A percentile compares a stretch with the other conserved stretches of the same genome.
These are phyloP conservation scores for Aspergillus quadrilineatus DNA, from an alignment of 2,329 filamentous ascomycete genomes.

Conservation along the genomic window DNA sequence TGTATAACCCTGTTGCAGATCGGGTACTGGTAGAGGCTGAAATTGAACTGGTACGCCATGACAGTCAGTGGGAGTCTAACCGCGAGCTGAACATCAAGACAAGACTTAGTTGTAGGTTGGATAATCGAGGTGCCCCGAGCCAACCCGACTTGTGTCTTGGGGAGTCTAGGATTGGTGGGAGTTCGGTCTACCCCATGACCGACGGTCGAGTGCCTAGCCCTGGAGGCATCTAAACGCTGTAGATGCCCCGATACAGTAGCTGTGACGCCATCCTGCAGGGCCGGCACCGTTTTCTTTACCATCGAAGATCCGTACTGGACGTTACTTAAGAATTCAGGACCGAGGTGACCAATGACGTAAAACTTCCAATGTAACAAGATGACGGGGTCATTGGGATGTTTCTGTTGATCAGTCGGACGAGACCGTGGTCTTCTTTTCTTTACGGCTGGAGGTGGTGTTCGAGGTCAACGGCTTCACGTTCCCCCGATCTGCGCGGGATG, in stretches of 20 bases:
- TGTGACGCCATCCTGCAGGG: constrained; percentile 26
- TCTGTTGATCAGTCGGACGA: constrained; percentile 1
- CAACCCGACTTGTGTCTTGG: constrained; percentile 13
- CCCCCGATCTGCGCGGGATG: constrained; percentile 3
- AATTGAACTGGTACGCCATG: not conserved
- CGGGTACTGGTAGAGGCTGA: not conserved
- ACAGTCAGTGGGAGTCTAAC: not conserved
- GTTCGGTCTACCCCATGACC: constrained; percentile 20
- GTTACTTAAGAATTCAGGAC: not conserved
- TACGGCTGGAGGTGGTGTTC: not conserved
- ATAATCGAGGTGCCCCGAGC: constrained; percentile 14
- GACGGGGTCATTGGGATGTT: not conserved
- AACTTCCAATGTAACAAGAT: constrained; percentile 4
- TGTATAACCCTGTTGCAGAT: not conserved
- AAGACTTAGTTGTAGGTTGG: not conserved
- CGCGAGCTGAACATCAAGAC: not conserved
- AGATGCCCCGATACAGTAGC: constrained; percentile 23
- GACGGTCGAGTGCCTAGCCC: constrained; percentile 3
- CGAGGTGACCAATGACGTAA: constrained; percentile 15
- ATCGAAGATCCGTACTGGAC: constrained; percentile 7
- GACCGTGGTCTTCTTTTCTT: constrained; percentile 1
- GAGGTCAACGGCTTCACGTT: constrained; percentile 1
- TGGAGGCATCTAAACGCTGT: constrained; percentile 15
- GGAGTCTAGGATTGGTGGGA: constrained; percentile 16
- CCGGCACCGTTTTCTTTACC: constrained; percentile 12